Percentiles rank a stretch among this genome's conserved stretches.
Evolutionary conservation across 2,329 filamentous ascomycete species (phyloP).

Genomic region (Bipolaris sorokiniana): DNA sequence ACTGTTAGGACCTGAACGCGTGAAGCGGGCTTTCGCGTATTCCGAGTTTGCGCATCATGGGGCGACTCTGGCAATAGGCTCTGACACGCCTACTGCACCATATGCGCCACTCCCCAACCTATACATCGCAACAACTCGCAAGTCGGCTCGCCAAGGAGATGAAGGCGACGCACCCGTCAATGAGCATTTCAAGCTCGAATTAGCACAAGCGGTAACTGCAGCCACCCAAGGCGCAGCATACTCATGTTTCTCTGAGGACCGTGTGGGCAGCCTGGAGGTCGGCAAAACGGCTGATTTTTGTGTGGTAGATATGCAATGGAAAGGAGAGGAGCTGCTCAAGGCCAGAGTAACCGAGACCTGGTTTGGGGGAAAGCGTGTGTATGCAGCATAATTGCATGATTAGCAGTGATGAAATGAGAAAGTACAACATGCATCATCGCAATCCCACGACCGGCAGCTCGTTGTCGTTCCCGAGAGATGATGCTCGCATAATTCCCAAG

Average conservation of each 20-base stretch:
- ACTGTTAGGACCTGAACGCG: conserved; percentile 61
- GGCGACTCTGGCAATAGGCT: conserved; percentile 63
- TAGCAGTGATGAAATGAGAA: not conserved
- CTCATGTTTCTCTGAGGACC: conserved; percentile 63
- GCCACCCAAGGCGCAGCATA: conserved; percentile 64
- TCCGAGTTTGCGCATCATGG: conserved; percentile 63
- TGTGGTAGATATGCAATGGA: conserved; percentile 60
- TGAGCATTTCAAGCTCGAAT: conserved; percentile 59
- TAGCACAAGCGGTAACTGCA: conserved; percentile 61
- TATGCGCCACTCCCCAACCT: conserved; percentile 62
- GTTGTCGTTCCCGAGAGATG: not conserved
- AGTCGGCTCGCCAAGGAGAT: conserved; percentile 59
- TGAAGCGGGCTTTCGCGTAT: conserved; percentile 68
- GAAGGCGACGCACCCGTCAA: conserved; percentile 55
- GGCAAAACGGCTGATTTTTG: conserved; percentile 66
- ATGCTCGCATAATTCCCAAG: not conserved
- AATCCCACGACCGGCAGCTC: not conserved
- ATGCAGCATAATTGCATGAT: conserved; percentile 7
- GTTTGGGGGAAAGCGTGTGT: conserved; percentile 55
- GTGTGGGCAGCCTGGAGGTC: conserved; percentile 59
- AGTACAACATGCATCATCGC: not conserved
- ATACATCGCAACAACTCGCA: conserved; percentile 65
- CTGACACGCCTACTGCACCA: conserved; percentile 66
- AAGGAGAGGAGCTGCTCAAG: conserved; percentile 54
- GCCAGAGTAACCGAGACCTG: conserved; percentile 61